phyloP scores from a whole-genome alignment of 2,329 filamentous ascomycete species.

The Phyllosticta citribraziliensis region DNA sequence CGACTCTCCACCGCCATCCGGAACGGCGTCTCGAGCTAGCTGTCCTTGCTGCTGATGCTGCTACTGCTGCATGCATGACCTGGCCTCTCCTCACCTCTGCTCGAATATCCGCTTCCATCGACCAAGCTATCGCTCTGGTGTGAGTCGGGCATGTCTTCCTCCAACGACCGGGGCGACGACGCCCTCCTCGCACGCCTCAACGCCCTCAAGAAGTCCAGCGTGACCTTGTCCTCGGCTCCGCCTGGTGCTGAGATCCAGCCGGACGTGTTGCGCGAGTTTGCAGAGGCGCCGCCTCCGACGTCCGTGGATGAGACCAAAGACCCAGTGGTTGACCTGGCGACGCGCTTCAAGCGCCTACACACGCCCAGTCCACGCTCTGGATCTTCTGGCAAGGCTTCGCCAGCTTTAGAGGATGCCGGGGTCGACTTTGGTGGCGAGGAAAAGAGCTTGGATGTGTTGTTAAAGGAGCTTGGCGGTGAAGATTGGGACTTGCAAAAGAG shows the following conservation, averaged over 20 bases:
- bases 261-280: constrained; percentile 3
- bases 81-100: not conserved
- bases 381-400: not conserved
- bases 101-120: not conserved
- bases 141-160: not conserved
- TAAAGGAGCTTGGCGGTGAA: constrained; percentile 30
- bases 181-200: constrained; percentile 40
- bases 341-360: constrained; percentile 25
- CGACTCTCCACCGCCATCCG: not conserved
- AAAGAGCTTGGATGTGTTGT: constrained; percentile 36
- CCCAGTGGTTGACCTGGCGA: constrained; percentile 21
- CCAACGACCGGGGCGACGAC: constrained; percentile 21
- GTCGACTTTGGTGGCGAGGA: constrained; percentile 22
- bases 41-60: not conserved
- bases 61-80: not conserved
- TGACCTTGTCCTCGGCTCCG: constrained; percentile 23
- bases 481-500: constrained; percentile 31
- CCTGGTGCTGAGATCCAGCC: constrained; percentile 7
- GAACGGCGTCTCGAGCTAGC: not conserved
- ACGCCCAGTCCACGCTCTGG: not conserved
- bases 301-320: constrained; percentile 17
- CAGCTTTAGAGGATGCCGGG: not conserved
- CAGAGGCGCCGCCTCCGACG: not conserved
- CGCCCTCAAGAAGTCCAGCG: constrained; percentile 35
- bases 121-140: not conserved